Evolutionary conservation across 257 asterid species (phyloP).

Genomic region (Cynanchum wilfordii): DNA sequence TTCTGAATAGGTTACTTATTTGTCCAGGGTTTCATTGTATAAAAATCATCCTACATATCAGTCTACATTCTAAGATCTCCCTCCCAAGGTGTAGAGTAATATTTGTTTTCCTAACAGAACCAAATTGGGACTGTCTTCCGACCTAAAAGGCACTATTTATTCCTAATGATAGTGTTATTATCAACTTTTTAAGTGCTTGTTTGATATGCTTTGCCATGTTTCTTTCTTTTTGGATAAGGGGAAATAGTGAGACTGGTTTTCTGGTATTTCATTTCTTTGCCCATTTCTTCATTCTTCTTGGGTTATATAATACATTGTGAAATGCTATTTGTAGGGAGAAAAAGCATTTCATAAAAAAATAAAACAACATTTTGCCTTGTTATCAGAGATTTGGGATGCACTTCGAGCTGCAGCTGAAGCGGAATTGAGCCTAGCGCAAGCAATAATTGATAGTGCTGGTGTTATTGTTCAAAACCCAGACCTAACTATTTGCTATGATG

Average conservation of each 20-base stretch:
- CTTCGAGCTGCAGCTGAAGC: conserved; percentile 77
- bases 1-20: not conserved
- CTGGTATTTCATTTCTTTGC: not conserved
- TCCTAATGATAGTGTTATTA: not conserved
- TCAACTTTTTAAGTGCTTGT: not conserved
- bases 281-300: not conserved
- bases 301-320: not conserved
- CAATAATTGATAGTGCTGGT: conserved; percentile 62
- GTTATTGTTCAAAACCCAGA: conserved; percentile 71
- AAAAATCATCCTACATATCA: not conserved
- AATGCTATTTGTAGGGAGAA: not conserved
- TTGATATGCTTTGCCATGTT: too few relatives aligned
- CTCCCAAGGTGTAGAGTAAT: not conserved
- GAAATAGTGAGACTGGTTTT: not conserved
- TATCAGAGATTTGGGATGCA: conserved; percentile 76
- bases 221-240: not conserved
- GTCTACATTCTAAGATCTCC: not conserved
- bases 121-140: not conserved
- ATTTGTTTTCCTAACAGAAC: not conserved
- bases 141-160: not conserved
- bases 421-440: conserved; percentile 51
- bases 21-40: not conserved
- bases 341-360: not conserved
- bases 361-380: not conserved
- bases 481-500: conserved; percentile 78